Evolutionary conservation across 169 alveolate genomes (phyloP).

Genomic region (Eimeria tenella): DNA sequence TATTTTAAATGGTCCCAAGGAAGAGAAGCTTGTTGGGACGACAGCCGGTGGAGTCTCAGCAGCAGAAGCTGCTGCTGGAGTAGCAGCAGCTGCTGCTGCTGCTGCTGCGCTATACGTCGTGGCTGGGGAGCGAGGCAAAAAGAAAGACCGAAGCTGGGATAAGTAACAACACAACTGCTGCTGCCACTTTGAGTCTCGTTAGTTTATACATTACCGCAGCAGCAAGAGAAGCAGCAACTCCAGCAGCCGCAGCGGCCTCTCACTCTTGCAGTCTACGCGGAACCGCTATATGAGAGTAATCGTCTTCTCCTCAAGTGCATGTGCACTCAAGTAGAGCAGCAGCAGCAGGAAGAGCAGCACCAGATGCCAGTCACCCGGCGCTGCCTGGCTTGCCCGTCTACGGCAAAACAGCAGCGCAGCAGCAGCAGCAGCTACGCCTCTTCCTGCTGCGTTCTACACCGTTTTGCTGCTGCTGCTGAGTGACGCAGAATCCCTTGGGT

Average conservation of each 20-base stretch:
- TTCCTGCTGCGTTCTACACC: not conserved
- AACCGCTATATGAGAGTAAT: not conserved
- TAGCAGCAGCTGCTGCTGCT: conserved; percentile 40
- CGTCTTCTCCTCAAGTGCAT: not conserved
- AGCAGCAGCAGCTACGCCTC: not conserved
- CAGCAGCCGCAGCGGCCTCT: conserved; percentile 50
- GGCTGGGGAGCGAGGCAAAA: not conserved
- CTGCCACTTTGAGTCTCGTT: not conserved
- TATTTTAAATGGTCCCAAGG: too few relatives aligned
- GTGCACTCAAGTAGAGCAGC: conserved; percentile 11
- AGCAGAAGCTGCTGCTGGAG: conserved; percentile 15
- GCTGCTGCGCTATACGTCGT: conserved; percentile 8
- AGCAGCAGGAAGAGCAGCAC: conserved; percentile 32
- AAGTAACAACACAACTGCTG: not conserved
- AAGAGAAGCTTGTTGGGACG: not conserved
- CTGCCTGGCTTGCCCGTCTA: not conserved
- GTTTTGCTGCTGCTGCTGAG: conserved; percentile 30
- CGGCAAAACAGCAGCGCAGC: conserved; percentile 27
- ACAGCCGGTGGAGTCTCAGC: not conserved
- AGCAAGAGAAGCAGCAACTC: conserved; percentile 33
- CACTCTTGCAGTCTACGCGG: not conserved
- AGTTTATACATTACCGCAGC: not conserved
- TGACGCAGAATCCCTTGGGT: not conserved
- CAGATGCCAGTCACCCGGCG: not conserved
- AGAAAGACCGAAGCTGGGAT: not conserved